Conservation (phyloP, 2,329 filamentous ascomycete species). For the Hypoxylon sp. region DNA sequence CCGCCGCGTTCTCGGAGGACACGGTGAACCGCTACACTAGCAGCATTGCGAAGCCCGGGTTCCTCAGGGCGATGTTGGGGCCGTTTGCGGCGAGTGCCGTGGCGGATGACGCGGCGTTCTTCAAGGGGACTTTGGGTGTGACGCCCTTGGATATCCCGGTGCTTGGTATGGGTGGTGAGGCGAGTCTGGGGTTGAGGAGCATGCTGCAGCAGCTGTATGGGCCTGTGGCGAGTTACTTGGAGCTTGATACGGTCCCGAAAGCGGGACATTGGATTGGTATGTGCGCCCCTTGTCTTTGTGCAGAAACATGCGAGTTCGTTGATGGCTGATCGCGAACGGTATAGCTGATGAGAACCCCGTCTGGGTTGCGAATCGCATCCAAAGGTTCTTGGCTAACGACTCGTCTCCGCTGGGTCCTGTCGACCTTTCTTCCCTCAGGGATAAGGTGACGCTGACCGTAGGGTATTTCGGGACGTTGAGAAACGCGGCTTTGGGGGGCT, state of each 20-base stretch:
- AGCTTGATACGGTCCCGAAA: slow-evolving; percentile 53
- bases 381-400: slow-evolving; percentile 41
- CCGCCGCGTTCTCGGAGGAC: slow-evolving; percentile 54
- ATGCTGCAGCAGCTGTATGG: slow-evolving; percentile 38
- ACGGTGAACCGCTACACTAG: slow-evolving; percentile 55
- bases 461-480: slow-evolving; percentile 43
- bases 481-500: slow-evolving; percentile 38
- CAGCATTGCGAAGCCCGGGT: slow-evolving; percentile 59
- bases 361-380: slow-evolving; percentile 45
- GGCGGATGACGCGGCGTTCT: slow-evolving; percentile 54
- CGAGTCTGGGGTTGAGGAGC: slow-evolving; percentile 45
- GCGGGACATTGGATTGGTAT: slow-evolving; percentile 56
- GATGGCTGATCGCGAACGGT: neutral
- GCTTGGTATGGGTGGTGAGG: slow-evolving; percentile 54
- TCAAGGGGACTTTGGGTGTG: slow-evolving; percentile 49
- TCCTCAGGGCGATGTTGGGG: slow-evolving; percentile 56
- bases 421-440: slow-evolving; percentile 41
- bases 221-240: slow-evolving; percentile 45
- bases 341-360: slow-evolving; percentile 47
- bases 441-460: slow-evolving; percentile 44
- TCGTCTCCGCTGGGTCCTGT: slow-evolving; percentile 33
- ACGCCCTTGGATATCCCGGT: slow-evolving; percentile 49
- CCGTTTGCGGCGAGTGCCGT: slow-evolving; percentile 53
- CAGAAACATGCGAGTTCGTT: neutral
- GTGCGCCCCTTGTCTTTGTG: slow-evolving; percentile 18